Evolutionary conservation across 2,329 filamentous ascomycete genomes (phyloP).

Genomic region (Hymenoscyphus infarciens): DNA sequence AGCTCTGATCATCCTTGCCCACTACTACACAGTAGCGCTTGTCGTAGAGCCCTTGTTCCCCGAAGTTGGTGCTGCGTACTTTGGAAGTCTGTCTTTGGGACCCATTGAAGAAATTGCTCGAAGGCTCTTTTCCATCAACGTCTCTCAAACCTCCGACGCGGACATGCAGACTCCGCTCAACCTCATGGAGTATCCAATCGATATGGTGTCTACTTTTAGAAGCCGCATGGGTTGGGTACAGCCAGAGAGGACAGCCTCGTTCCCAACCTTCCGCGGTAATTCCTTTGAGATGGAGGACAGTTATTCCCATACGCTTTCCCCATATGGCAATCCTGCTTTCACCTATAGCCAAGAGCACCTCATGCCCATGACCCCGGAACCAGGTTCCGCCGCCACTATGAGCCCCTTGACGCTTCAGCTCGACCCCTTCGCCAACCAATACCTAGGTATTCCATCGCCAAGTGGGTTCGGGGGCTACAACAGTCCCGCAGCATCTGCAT

Average conservation of each 20-base stretch:
- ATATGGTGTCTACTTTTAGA: constrained; percentile 66
- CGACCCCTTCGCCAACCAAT: constrained; percentile 53
- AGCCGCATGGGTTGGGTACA: constrained; percentile 64
- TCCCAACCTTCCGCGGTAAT: constrained; percentile 56
- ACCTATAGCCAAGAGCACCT: constrained; percentile 63
- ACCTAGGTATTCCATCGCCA: constrained; percentile 61
- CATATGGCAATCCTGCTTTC: constrained; percentile 56
- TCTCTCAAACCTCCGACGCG: constrained; percentile 53
- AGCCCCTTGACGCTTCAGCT: constrained; percentile 49
- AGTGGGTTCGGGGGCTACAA: constrained; percentile 50
- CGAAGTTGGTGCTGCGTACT: constrained; percentile 85
- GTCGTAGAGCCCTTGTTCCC: constrained; percentile 89
- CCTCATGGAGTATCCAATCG: constrained; percentile 70
- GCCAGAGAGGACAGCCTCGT: constrained; percentile 55
- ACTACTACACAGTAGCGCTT: constrained; percentile 87
- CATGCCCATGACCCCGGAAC: constrained; percentile 50
- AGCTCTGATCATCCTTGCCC: constrained; percentile 78
- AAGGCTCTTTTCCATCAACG: constrained; percentile 66
- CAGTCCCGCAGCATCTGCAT: constrained; percentile 61
- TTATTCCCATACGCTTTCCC: constrained; percentile 45
- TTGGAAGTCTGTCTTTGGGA: constrained; percentile 72
- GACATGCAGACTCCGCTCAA: constrained; percentile 59
- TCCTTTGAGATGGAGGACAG: constrained; percentile 49
- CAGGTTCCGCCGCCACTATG: constrained; percentile 45
- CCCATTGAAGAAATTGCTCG: constrained; percentile 85